phyloP scores from a whole-genome alignment of 2,329 filamentous ascomycete species.

The Paracorniculantispora psalliotae region DNA sequence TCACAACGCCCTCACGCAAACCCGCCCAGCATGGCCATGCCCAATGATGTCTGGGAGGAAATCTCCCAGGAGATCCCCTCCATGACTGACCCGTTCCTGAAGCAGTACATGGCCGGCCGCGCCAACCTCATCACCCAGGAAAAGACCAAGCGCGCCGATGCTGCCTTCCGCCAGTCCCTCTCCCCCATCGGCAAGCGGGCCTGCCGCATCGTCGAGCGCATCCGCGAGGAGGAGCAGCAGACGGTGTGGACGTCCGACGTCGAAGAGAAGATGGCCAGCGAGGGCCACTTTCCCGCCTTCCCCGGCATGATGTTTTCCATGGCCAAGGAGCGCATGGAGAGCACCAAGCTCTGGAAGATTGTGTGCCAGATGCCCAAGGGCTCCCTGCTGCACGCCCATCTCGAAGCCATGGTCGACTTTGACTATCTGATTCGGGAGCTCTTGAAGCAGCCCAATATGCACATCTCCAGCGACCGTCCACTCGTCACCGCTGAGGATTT shows the following conservation, averaged over 20 bases:
- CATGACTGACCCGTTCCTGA: slow-evolving; percentile 67
- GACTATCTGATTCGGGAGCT: slow-evolving; percentile 72
- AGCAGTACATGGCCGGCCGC: slow-evolving; percentile 74
- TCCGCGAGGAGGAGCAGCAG: slow-evolving; percentile 70
- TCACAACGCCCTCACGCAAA: background rate
- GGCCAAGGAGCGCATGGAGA: slow-evolving; percentile 80
- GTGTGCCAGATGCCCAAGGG: slow-evolving; percentile 86
- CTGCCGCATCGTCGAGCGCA: slow-evolving; percentile 71
- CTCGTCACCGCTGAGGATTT: slow-evolving; percentile 51
- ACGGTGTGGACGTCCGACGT: slow-evolving; percentile 72
- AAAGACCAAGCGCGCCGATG: slow-evolving; percentile 72
- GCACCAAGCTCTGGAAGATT: slow-evolving; percentile 79
- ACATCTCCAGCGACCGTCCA: slow-evolving; percentile 57
- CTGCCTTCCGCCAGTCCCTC: slow-evolving; percentile 64
- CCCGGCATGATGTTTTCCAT: slow-evolving; percentile 93
- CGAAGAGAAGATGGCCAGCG: slow-evolving; percentile 63
- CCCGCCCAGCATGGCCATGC: slow-evolving; percentile 33
- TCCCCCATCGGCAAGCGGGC: slow-evolving; percentile 76
- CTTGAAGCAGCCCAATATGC: slow-evolving; percentile 67
- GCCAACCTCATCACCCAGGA: slow-evolving; percentile 75
- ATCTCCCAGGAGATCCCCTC: slow-evolving; percentile 52
- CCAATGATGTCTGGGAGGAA: slow-evolving; percentile 56
- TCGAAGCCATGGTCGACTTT: slow-evolving; percentile 87
- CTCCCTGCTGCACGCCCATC: slow-evolving; percentile 75
- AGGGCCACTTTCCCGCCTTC: slow-evolving; percentile 60